Conservation (phyloP, 192 early-diverging fungal genomes). For the Dispira simplex region DNA sequence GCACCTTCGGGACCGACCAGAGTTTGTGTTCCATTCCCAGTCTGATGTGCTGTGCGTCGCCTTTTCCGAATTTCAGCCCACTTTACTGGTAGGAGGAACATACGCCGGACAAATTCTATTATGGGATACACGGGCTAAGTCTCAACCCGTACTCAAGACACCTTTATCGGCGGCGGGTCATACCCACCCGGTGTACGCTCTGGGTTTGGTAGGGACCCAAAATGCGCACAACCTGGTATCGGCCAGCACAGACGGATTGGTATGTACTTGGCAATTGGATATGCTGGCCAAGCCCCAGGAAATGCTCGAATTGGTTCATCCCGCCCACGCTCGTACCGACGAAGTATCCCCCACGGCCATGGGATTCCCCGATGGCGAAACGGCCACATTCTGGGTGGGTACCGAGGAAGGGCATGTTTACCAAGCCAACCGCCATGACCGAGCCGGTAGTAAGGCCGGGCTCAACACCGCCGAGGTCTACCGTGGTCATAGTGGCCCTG, state of each 20-base stretch:
- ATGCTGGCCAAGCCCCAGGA: conserved; percentile 97
- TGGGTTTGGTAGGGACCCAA: conserved; percentile 83
- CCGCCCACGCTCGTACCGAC: conserved; percentile 65
- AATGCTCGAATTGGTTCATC: conserved; percentile 59
- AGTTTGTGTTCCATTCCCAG: conserved; percentile 89
- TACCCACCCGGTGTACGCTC: conserved; percentile 89
- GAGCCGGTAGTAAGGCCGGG: conserved; percentile 93
- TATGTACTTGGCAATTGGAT: conserved; percentile 95
- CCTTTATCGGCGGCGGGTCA: conserved; percentile 79
- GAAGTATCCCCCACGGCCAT: conserved; percentile 87
- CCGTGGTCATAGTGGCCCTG: conserved; percentile 70
- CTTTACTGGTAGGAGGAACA: conserved; percentile 84
- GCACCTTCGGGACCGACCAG: conserved; percentile 73
- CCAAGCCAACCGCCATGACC: conserved; percentile 89
- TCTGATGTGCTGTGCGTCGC: conserved; percentile 77
- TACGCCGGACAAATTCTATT: conserved; percentile 96
- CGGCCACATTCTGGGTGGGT: conserved; percentile 84
- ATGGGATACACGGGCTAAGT: conserved; percentile 93
- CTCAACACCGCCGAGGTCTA: conserved; percentile 77
- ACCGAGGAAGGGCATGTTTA: conserved; percentile 91
- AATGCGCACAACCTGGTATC: conserved; percentile 90
- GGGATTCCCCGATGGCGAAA: conserved; percentile 87
- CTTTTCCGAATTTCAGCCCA: conserved; percentile 89
- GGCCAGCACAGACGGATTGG: conserved; percentile 88
- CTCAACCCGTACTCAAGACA: conserved; percentile 80